Evolutionary conservation across 495 filamentous ascomycete genomes (phyloP), one percentile per base, ranked within the genome.

Genomic region (Acidomyces sp.): DNA sequence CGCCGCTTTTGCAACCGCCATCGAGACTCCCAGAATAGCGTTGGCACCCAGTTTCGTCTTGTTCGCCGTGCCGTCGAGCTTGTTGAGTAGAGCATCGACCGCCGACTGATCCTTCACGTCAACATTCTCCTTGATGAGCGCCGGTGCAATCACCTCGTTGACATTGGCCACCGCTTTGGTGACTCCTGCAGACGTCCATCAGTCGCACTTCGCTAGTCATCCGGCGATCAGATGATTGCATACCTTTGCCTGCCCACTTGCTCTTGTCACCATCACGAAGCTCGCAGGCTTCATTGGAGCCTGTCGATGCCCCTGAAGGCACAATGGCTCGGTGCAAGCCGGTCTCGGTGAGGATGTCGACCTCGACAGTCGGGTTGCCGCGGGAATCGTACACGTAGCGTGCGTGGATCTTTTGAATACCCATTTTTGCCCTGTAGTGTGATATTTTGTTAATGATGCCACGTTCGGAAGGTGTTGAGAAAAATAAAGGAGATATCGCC

Each of bases 361-460:
- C 92, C 68, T 85, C 80, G 56, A 88, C 84, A 61, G 85, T 93
- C 51, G 85, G 85, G 73, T 93, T 96, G 61, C 90, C 92, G 60
- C 92, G 92, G 62, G 90, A 96, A 77, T 99, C 92, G 74, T 99
- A 99, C 69, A 99, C 85, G 52, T 78, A 84, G 58, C 92, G 88
- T 59, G 90, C 92, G 77, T 96, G 86, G 65, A 99, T 82, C 76
- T 95, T 95, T 61, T 80, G 76, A 72, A 99, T 96, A 58, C 79
- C 69, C 92, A 96, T 99, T 43, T 55, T 85, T 26, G 37, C 30
- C 17, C 18, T 45, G 4, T 2, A 30, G 11, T 32, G 3, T 5
- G 11, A 7, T 15, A 15, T 13, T 15, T 30, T 23, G 3, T n/a
- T n/a, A n/a, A n/a, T n/a, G n/a, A n/a, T n/a, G n/a, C n/a, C n/a